These are phyloP conservation scores for Eucalyptus paniculata DNA, from an alignment of 345 rosid genomes.

Conservation along the genomic window DNA sequence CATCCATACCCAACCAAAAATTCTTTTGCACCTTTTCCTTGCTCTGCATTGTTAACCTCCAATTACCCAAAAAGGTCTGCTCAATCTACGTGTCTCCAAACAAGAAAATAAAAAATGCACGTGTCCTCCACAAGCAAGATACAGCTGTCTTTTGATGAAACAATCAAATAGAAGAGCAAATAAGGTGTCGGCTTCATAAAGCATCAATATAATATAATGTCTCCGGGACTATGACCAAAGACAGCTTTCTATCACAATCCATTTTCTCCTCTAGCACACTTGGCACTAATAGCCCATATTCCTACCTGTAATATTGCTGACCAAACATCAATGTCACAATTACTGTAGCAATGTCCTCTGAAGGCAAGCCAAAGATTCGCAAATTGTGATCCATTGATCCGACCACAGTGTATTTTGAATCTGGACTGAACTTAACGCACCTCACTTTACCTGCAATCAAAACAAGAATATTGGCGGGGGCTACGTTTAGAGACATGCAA, in stretches of 20 bases:
- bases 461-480: background rate
- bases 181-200: background rate
- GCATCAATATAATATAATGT: background rate
- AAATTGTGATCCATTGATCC: no score
- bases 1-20: background rate
- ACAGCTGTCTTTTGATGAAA: background rate
- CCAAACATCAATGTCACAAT: background rate
- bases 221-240: background rate
- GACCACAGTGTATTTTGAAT: no score
- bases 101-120: background rate
- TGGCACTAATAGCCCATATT: background rate
- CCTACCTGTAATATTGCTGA: background rate
- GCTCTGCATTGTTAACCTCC: background rate
- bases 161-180: background rate
- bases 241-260: background rate
- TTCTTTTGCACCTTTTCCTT: background rate
- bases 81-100: background rate
- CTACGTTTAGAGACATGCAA: background rate
- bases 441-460: slow-evolving; percentile 33
- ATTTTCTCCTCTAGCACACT: background rate
- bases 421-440: no score
- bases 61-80: background rate
- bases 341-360: background rate
- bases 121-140: background rate
- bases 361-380: no score